Percentiles rank a stretch among this genome's conserved stretches.
Evolutionary conservation across 331 rosid species (phyloP).

Genomic region (Pyrus hybrid): DNA sequence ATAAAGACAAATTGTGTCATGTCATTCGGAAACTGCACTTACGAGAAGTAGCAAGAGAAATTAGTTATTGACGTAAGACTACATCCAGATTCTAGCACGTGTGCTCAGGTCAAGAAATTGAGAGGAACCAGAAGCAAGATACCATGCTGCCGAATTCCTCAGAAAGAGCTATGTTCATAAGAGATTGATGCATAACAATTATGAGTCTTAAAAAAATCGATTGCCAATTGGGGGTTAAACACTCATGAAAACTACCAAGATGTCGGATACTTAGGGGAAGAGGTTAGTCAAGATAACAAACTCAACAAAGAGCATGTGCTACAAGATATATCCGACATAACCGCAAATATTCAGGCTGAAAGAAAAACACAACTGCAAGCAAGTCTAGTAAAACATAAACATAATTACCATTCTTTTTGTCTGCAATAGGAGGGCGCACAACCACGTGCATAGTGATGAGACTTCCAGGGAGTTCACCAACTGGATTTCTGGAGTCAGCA

Average conservation of each 20-base stretch:
- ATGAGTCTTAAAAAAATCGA: not conserved
- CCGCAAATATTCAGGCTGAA: too few species aligned
- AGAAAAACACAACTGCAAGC: not conserved
- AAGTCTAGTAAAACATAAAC: not conserved
- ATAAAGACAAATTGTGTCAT: not conserved
- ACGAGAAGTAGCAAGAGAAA: not conserved
- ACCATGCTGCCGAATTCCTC: not conserved
- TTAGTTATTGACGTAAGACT: not conserved
- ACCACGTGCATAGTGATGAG: slow-evolving; percentile 46
- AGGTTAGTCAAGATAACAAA: not conserved
- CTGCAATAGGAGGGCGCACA: slow-evolving; percentile 33
- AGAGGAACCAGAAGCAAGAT: not conserved
- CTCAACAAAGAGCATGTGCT: not conserved
- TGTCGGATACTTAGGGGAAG: not conserved
- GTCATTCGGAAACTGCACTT: not conserved
- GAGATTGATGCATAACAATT: not conserved
- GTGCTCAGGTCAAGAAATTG: not conserved
- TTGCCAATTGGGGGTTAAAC: not conserved
- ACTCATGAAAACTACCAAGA: not conserved
- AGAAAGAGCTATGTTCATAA: not conserved
- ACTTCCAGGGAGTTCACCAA: slow-evolving; percentile 33
- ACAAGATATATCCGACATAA: not conserved
- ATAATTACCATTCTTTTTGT: slow-evolving; percentile 28
- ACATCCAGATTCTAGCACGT: not conserved
- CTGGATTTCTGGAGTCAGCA: slow-evolving; percentile 30